phyloP scores from a whole-genome alignment of 2,329 filamentous ascomycete genomes.

The Cytospora leucostoma region DNA sequence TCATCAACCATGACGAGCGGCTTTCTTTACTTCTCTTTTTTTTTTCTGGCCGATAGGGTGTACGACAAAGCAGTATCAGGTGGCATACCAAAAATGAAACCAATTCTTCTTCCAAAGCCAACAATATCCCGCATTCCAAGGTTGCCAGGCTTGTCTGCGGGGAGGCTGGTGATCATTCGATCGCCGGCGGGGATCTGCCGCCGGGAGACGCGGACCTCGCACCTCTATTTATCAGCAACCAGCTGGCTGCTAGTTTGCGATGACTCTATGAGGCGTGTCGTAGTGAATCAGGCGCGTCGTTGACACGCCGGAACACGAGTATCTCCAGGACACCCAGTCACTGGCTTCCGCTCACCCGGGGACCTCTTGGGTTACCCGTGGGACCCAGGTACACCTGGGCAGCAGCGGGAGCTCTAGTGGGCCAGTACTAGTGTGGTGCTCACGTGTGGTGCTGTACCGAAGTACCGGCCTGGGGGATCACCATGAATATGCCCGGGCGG shows the following conservation, averaged over 20 bases:
- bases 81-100: neutral
- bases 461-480: neutral
- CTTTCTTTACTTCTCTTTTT: neutral
- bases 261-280: neutral
- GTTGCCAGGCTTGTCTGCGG: neutral
- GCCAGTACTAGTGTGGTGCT: neutral
- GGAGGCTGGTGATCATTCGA: neutral
- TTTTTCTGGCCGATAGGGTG: neutral
- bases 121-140: neutral
- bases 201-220: neutral
- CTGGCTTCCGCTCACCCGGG: neutral
- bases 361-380: too few relatives aligned
- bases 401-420: neutral
- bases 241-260: neutral
- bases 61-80: neutral
- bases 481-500: neutral
- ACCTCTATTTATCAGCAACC: neutral
- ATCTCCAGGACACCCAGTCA: neutral
- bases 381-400: neutral
- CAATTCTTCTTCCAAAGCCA: neutral
- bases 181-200: neutral
- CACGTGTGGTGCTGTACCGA: neutral
- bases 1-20: constrained; percentile 2
- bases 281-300: neutral
- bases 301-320: neutral